phyloP scores from a whole-genome alignment of 176 grass and related monocot species.

The Stipa capillata region DNA sequence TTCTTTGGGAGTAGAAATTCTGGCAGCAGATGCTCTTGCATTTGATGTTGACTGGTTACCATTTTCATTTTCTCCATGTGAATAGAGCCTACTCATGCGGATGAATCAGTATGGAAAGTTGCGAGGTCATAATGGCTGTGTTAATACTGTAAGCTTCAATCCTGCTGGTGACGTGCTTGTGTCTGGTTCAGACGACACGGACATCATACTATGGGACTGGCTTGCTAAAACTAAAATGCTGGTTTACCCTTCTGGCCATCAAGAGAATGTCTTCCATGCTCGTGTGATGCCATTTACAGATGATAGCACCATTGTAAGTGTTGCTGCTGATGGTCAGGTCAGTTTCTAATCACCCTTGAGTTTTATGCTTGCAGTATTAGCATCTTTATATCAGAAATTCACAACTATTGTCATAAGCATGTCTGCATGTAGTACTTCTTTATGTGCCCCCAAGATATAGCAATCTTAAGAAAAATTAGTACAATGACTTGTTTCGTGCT shows the following conservation, averaged over 20 bases:
- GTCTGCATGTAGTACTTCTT: neutral
- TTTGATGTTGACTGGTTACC: neutral
- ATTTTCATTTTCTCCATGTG: neutral
- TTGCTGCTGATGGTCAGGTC: constrained; percentile 79
- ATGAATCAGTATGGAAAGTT: constrained; percentile 61
- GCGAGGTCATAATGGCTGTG: constrained; percentile 62
- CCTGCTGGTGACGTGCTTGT: constrained; percentile 57
- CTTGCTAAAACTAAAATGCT: constrained; percentile 41
- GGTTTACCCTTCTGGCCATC: constrained; percentile 69
- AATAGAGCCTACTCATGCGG: constrained; percentile 48
- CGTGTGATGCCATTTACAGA: constrained; percentile 75
- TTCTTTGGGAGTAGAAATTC: too few species aligned
- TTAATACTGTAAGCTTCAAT: constrained; percentile 82
- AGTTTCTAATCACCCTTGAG: constrained; percentile 11
- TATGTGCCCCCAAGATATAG: neutral
- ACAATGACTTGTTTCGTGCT: constrained; percentile 2
- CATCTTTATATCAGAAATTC: neutral
- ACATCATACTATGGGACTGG: constrained; percentile 92
- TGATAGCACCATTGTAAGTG: constrained; percentile 55
- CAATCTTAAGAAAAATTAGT: neutral
- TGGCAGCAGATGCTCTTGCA: neutral
- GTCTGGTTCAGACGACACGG: constrained; percentile 70
- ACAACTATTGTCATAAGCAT: neutral
- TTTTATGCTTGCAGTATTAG: neutral
- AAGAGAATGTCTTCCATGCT: constrained; percentile 71